These are phyloP conservation scores for Podaxis sp. DNA, from an alignment of 768 basidiomycete genomes.

Conservation along the genomic window DNA sequence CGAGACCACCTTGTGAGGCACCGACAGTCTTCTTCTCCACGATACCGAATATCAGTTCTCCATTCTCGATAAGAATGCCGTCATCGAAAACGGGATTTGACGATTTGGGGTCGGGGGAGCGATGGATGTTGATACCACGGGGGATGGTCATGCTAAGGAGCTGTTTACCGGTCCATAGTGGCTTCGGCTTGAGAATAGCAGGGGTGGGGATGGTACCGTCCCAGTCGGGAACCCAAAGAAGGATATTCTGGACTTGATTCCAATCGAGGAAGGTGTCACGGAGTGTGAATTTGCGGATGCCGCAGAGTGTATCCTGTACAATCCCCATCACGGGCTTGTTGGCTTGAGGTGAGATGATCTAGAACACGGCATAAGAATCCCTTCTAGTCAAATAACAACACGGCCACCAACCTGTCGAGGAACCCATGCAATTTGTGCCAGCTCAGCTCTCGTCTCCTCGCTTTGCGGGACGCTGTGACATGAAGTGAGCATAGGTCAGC, in stretches of 20 bases:
- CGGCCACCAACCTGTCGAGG: constrained; percentile 74
- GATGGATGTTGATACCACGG: constrained; percentile 90
- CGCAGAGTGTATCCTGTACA: constrained; percentile 97
- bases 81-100: constrained; percentile 87
- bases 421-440: constrained; percentile 99
- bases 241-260: constrained; percentile 94
- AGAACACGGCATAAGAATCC: background rate
- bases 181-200: constrained; percentile 94
- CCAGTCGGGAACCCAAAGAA: constrained; percentile 98
- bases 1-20: constrained; percentile 88
- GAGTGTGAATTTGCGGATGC: constrained; percentile 94
- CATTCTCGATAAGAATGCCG: constrained; percentile 95
- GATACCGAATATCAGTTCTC: constrained; percentile 91
- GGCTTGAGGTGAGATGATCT: constrained; percentile 99
- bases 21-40: constrained; percentile 99
- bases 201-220: constrained; percentile 91
- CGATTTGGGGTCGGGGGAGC: constrained; percentile 76
- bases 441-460: constrained; percentile 96
- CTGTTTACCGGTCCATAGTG: constrained; percentile 98
- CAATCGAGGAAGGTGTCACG: constrained; percentile 96
- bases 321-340: constrained; percentile 99
- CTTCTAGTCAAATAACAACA: background rate
- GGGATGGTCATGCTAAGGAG: constrained; percentile 91
- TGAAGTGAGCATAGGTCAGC: constrained; percentile 5
- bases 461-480: constrained; percentile 85